Percentiles rank a stretch among this genome's conserved stretches.
phyloP scores from a whole-genome alignment of 2,329 filamentous ascomycete genomes.

The Ceratocystiopsis minuta region DNA sequence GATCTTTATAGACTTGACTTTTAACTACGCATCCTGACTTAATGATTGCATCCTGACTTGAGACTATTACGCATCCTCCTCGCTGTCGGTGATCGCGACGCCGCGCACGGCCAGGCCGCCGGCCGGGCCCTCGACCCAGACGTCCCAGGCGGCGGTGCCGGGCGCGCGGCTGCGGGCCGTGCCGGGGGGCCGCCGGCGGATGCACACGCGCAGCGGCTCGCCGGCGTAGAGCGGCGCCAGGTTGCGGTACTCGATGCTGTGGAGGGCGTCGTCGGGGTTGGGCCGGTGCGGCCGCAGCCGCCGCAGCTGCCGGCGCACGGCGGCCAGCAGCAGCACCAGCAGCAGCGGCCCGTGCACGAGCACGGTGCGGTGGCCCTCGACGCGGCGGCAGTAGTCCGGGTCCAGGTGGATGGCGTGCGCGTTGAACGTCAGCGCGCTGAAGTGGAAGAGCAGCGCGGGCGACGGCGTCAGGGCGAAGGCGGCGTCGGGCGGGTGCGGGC shows the following conservation, averaged over 20 bases:
- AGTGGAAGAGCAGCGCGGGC: slow-evolving; percentile 63
- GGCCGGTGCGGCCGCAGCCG: slow-evolving; percentile 12
- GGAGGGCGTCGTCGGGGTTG: slow-evolving; percentile 9
- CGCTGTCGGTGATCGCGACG: slow-evolving; percentile 6
- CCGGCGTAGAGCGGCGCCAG: slow-evolving; percentile 61
- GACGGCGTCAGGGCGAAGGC: slow-evolving; percentile 44
- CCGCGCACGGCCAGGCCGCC: slow-evolving; percentile 49
- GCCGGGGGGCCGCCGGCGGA: slow-evolving; percentile 27
- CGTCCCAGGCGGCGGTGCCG: slow-evolving; percentile 30
- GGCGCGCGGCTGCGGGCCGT: slow-evolving; percentile 22
- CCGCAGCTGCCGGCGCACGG: slow-evolving; percentile 34
- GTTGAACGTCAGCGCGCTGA: slow-evolving; percentile 82
- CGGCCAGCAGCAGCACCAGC: slow-evolving; percentile 56
- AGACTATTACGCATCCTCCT: too few relatives aligned
- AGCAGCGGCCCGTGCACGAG: slow-evolving; percentile 79
- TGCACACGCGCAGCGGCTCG: slow-evolving; percentile 53
- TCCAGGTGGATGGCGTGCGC: slow-evolving; percentile 84
- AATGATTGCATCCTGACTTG: too few relatives aligned
- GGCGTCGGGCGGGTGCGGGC: slow-evolving; percentile 13
- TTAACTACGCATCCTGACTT: too few relatives aligned
- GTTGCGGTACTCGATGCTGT: slow-evolving; percentile 59
- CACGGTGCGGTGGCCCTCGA: slow-evolving; percentile 57
- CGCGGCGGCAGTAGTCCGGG: slow-evolving; percentile 43
- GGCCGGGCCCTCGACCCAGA: slow-evolving; percentile 45
- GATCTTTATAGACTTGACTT: too few relatives aligned